Base-by-base conservation (phyloP, 192 early-diverging fungal species). In the Coemansia guatemalensis region DNA sequence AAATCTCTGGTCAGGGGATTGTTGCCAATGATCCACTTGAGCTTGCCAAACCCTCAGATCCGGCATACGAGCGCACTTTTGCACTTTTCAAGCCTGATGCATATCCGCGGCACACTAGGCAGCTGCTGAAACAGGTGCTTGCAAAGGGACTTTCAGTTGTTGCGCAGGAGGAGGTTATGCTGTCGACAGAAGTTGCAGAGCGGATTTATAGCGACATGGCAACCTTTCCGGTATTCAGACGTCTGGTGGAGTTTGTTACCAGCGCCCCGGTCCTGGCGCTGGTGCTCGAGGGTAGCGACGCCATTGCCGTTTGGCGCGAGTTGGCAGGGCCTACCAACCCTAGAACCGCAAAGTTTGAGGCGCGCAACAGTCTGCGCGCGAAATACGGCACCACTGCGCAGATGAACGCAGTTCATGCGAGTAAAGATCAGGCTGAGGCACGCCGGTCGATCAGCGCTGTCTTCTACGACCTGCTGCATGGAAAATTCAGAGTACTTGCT, bases 371-470 rank as follows among this genome's bases (percentile, higher is more conserved):
- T 39, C 62, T 86, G 33, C 75, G 85, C 14, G 84, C 84, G 18
- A 69, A 65, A 57, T 85, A 66, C 67, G 85, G 85, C 56, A 59
- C 67, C 8, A 67, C 67, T 27, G 82, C 76, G 48, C 81, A 83
- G 64, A 72, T 60, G 65, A 86, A 86, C 59, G 84, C 84, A 0
- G 74, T 85, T 11, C 85, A 86, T 65, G 85, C 80, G 4, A 84
- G 82, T 53, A 78, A 78, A 56, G 75, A 78, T 53, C 1, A 48
- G 24, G 22, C n/a, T 7, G 75, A 71, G 30, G 75, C 51, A 2
- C 39, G 47, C 12, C 58, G 26, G 26, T 71, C 69, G 11, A 71
- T 68, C n/a, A 64, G 71, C 18, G 57, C 69, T 8, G 69, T 78
- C 23, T 78, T 78, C 32, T 78, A 71, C 32, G 65, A 58, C 4